Percentiles rank a stretch among this genome's conserved stretches.
Evolutionary conservation across 495 filamentous ascomycete species (phyloP).

Genomic region (Lophiostoma macrostomum): DNA sequence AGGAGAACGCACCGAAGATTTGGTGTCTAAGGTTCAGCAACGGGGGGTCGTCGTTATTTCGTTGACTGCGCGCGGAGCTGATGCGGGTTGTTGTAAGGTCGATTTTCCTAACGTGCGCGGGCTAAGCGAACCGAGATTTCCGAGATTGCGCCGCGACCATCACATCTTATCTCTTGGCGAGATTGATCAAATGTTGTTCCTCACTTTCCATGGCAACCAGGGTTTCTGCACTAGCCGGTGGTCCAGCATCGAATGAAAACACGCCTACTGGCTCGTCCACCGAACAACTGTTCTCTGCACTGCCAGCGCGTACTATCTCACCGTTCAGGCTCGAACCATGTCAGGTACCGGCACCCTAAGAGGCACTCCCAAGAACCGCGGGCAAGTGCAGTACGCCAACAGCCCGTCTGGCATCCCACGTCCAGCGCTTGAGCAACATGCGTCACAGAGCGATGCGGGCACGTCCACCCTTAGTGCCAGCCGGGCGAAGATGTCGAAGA

Average conservation of each 20-base stretch:
- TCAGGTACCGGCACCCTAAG: conserved; percentile 57
- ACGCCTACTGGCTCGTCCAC: conserved; percentile 7
- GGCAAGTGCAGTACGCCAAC: conserved; percentile 65
- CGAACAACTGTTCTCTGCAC: conserved; percentile 19
- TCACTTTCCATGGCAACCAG: conserved; percentile 21
- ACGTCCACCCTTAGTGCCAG: conserved; percentile 79
- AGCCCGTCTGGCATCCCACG: conserved; percentile 81
- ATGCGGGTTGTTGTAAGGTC: too few relatives aligned
- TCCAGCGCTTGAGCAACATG: conserved; percentile 67
- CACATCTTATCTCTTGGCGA: conserved; percentile 32
- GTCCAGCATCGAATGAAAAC: conserved; percentile 11
- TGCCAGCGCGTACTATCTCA: conserved; percentile 4
- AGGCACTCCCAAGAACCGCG: conserved; percentile 66
- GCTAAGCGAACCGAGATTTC: conserved; percentile 12
- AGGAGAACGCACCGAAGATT: conserved; percentile 27
- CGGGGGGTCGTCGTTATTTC: conserved; percentile 24
- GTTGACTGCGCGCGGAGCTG: conserved; percentile 2
- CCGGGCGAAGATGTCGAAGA: conserved; percentile 89
- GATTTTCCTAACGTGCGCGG: conserved; percentile 20
- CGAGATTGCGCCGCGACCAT: conserved; percentile 12
- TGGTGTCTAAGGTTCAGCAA: conserved; percentile 28
- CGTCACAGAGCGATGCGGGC: conserved; percentile 62
- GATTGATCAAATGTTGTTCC: conserved; percentile 16
- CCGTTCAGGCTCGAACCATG: conserved; percentile 44
- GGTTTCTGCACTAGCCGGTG: conserved; percentile 4